Base-by-base conservation (phyloP, 1,139 yeast genomes). In the Pichia sp. region DNA sequence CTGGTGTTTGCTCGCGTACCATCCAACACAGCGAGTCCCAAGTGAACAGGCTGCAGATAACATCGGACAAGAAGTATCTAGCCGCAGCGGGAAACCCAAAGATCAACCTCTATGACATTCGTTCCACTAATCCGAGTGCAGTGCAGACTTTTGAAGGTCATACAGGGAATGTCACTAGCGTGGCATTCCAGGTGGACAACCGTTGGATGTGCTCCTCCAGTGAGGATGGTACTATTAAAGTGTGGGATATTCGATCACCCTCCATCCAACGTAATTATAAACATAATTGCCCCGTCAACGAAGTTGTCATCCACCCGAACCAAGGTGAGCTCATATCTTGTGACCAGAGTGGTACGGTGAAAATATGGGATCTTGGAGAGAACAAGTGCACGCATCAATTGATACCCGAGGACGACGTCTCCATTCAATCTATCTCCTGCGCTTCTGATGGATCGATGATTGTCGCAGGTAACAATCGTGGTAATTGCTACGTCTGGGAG, bases 361-460 rank as follows among this genome's bases (percentile, higher is more conserved):
- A 96, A 32, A 80, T 93, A n/a, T 91, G 99, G 99, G 99, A 91
- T 59, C 66, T 91, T 38, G 95, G 96, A 6, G 96, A 88, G 52
- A 88, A 88, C 56, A 85, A 84, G 45, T 91, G 97, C 53, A 86
- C 96, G 0, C 96, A 88, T 59, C 95, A 87, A 52, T 64, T 91
- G 48, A 83, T 87, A 6, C 97, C 97, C 0, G 96, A 88, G 53
- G 91, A 82, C 48, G 95, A 88, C 49, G 91, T 85, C 11, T 91
- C 96, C 0, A 81, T 93, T 35, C 85, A 91, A 49, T 83, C 95
- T 5, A 72, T 91, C 3, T 74, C 91, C 18, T 94, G 91, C 22
- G 97, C 97, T 3, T 74, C 88, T 35, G 97, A 91, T 56, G 98
- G 97, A 2, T 80, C 94, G 12, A 83, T 87, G 87, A 68, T 91